Evolutionary conservation across 2,329 filamentous ascomycete genomes (phyloP), one percentile per base, ranked within the genome.

Genomic region (Calonectria leucothoes): DNA sequence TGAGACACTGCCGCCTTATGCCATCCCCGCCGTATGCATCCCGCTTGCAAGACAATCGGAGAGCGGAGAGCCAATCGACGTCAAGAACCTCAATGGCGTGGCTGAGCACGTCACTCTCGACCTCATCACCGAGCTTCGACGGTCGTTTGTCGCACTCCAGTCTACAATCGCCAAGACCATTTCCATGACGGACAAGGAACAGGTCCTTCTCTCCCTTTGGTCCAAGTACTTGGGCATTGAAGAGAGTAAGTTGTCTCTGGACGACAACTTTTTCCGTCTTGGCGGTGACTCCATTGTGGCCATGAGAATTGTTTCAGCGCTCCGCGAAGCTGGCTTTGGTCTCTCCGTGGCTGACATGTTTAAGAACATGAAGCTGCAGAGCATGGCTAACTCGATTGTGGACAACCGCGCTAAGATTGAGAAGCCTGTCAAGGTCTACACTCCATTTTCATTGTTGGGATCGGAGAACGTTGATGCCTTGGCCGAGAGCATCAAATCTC

Each of bases 181-280:
- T 3, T 57, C 79, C 2, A 48, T 81, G 73, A 79, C 75, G 1
- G 70, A 70, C 10, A 79, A 75, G 49, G 79, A 80, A 39, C 71
- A 67, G 1, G 70, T 69, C 0, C 79, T 80, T 52, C 72, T 75
- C 1, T 64, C 72, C 1, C 55, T 77, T 3, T 80, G 79, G 79
- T 66, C 77, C 11, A 78, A 73, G 33, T 80, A 80, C 52, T 63
- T 80, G 1, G 52, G 63, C 0, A 39, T 79, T 5, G 75, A 80
- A 6, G 76, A 79, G 7, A 74, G 75, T 25, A 79, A 80, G 65
- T 25, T 80, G 8, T 76, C 77, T 0, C 70, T 80, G 1, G 79
- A 81, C n/a, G 79, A 81, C 33, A 81, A 81, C 51, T 81, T 81
- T 66, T 81, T 81, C 76, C 79, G 79, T 1, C 77, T 81, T 20